phyloP scores from a whole-genome alignment of 805 yeast species.

The Candida argentea region DNA sequence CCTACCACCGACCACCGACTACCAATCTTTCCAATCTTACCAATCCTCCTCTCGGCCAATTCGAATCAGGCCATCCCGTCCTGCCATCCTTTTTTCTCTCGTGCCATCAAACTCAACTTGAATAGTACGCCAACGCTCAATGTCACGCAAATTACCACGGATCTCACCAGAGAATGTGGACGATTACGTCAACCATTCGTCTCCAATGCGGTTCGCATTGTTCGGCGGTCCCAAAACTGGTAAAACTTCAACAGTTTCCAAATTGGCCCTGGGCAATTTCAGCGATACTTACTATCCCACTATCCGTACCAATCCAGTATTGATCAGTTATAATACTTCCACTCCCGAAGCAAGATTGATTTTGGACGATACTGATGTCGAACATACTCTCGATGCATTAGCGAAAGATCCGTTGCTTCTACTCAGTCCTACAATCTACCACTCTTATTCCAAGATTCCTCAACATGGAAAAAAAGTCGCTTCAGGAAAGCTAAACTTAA shows the following conservation, averaged over 20 bases:
- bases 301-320: slow-evolving; percentile 44
- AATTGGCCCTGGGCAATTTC: slow-evolving; percentile 37
- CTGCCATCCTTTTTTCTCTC: not conserved
- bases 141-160: slow-evolving; percentile 1
- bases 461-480: slow-evolving; percentile 1
- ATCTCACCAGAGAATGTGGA: slow-evolving; percentile 5
- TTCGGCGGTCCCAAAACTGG: slow-evolving; percentile 54
- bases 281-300: slow-evolving; percentile 74
- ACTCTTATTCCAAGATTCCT: slow-evolving; percentile 8
- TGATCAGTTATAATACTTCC: slow-evolving; percentile 44
- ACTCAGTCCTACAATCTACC: slow-evolving; percentile 22
- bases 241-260: slow-evolving; percentile 47
- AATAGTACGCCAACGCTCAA: slow-evolving; percentile 2
- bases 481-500: slow-evolving; percentile 5
- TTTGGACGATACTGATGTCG: slow-evolving; percentile 14
- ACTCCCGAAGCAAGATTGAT: slow-evolving; percentile 9
- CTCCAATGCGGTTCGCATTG: slow-evolving; percentile 49
- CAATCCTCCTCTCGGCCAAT: too few species aligned
- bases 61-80: too few species aligned
- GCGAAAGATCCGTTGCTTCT: slow-evolving; percentile 7
- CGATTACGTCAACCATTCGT: slow-evolving; percentile 11
- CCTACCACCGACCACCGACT: too few species aligned
- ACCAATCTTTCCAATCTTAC: too few species aligned
- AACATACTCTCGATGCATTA: slow-evolving; percentile 7
- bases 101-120: too few species aligned